Base-by-base conservation (phyloP, 768 basidiomycete genomes). In the Mycena indigotica region DNA sequence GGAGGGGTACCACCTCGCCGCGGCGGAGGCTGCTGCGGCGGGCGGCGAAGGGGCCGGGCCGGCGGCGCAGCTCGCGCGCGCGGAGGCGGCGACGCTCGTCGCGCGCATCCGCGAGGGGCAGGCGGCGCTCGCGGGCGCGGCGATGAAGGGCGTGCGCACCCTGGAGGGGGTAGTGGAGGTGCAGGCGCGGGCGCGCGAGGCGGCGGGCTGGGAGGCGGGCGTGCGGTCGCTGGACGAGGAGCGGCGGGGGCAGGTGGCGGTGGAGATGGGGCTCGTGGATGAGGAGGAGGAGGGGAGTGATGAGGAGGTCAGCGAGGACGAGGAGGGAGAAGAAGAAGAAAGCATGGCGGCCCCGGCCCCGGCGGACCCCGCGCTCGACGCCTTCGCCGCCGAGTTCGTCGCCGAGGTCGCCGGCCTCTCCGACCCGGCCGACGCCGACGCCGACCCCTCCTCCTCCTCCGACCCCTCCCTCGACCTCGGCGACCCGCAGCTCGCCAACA, bases 221-320 rank as follows among this genome's bases (percentile, higher is more conserved):
- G 15, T 2, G 12, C 16, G 15, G 54, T 48, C 53, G 15, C n/a
- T 45, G 41, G 53, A 32, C 15, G 60, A 81, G 79, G 52, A n/a
- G n/a, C n/a, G n/a, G n/a, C n/a, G n/a, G n/a, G n/a, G n/a, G n/a
- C n/a, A 15, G n/a, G 23, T 44, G 41, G 41, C 41, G 15, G 8
- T 44, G 8, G 41, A 44, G 41, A 5, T n/a, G n/a, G n/a, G n/a
- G n/a, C n/a, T n/a, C n/a, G n/a, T n/a, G n/a, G n/a, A n/a, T n/a
- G n/a, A n/a, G n/a, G n/a, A n/a, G n/a, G n/a, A n/a, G n/a, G n/a
- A n/a, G 41, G 21, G 41, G 6, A 8, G 6, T 35, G 8, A 35
- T 35, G 41, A 44, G 41, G 41, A 44, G 15, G 41, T 6, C 15
- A 21, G 23, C 15, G 41, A 44, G 41, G 23, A 44, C 41, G 41